A percentile compares a stretch with the other conserved stretches of the same genome.
These are phyloP conservation scores for Volvox africanus DNA, from an alignment of 139 green algal species.

Conservation along the genomic window DNA sequence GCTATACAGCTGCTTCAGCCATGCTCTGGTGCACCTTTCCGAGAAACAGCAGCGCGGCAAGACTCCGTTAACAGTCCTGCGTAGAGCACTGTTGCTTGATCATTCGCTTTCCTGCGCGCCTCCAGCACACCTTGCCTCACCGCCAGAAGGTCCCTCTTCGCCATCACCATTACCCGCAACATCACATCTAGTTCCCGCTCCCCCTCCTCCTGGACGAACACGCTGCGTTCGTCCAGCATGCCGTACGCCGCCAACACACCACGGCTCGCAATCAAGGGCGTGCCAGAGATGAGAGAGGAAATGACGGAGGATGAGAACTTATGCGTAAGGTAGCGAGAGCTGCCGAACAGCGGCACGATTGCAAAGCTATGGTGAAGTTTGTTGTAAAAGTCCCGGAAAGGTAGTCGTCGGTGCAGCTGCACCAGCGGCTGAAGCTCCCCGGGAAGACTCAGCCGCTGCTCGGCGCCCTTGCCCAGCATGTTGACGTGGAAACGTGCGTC, in stretches of 20 bases:
- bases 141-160: not conserved
- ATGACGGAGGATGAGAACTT: constrained; percentile 67
- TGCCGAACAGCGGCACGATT: constrained; percentile 55
- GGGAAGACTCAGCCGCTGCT: constrained; percentile 45
- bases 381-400: constrained; percentile 45
- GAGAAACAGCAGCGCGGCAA: not conserved
- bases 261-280: constrained; percentile 57
- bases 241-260: constrained; percentile 53
- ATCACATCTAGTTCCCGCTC: constrained; percentile 53
- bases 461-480: constrained; percentile 57
- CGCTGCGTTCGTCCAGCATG: constrained; percentile 36
- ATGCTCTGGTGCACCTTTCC: too few species aligned
- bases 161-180: constrained; percentile 42
- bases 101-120: constrained; percentile 10
- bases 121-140: constrained; percentile 3
- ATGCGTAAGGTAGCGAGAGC: constrained; percentile 20
- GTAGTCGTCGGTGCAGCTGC: constrained; percentile 40
- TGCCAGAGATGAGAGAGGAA: constrained; percentile 57
- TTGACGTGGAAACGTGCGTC: not conserved
- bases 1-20: too few species aligned
- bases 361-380: constrained; percentile 53
- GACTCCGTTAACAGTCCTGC: not conserved
- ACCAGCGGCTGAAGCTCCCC: constrained; percentile 42
- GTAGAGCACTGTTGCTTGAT: not conserved
- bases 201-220: constrained; percentile 32